phyloP scores from a whole-genome alignment of 73 alveolate species.

The Symbiodinium pilosum region DNA sequence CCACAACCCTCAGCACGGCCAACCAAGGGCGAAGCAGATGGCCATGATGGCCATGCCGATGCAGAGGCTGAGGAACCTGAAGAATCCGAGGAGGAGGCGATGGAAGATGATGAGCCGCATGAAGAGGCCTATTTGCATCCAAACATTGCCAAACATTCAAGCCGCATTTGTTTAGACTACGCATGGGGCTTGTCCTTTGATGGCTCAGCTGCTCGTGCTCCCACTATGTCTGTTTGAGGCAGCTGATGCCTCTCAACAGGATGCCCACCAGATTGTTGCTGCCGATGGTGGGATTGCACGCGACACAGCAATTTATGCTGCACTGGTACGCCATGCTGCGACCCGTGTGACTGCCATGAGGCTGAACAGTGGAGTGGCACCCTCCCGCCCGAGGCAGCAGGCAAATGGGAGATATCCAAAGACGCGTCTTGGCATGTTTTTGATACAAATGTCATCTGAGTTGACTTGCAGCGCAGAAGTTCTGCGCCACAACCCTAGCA shows the following conservation, averaged over 20 bases:
- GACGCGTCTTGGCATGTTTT: not conserved
- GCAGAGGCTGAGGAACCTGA: not conserved
- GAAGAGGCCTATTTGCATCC: not conserved
- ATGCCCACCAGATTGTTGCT: not conserved
- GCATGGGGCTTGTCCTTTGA: too few species aligned
- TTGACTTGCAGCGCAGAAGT: not conserved
- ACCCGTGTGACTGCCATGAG: too few species aligned
- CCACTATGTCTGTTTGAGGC: too few species aligned
- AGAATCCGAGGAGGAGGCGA: not conserved
- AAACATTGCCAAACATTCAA: not conserved
- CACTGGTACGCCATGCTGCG: not conserved
- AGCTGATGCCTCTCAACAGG: not conserved
- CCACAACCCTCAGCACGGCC: not conserved
- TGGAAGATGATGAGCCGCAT: not conserved
- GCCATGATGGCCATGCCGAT: not conserved
- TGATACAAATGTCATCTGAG: not conserved
- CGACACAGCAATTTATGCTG: not conserved
- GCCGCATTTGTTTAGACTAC: not conserved
- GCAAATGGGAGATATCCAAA: slow-evolving; percentile 54
- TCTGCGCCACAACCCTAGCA: not conserved
- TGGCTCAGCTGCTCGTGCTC: not conserved
- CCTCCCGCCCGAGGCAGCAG: slow-evolving; percentile 73
- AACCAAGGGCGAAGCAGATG: not conserved
- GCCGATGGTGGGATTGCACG: not conserved
- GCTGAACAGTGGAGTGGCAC: slow-evolving; percentile 93